phyloP scores from a whole-genome alignment of 352 stramenopile species.

The Pythium sukuiense region DNA sequence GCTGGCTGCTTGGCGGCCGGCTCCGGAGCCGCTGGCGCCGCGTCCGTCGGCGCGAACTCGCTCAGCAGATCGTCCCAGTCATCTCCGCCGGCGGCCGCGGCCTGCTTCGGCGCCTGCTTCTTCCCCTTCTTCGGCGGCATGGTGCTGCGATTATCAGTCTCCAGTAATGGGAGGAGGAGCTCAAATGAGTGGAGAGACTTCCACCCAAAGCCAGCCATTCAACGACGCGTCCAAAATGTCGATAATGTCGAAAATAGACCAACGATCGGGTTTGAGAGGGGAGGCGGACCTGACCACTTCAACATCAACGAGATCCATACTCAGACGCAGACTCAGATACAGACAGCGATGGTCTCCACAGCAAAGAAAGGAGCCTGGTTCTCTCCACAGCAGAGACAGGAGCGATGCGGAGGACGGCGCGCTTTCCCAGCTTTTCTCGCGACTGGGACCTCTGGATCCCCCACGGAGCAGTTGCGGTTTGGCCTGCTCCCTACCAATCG shows the following conservation, averaged over 20 bases:
- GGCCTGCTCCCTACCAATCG: neutral
- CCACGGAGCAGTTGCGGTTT: neutral
- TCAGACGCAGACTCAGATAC: neutral
- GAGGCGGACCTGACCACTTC: neutral
- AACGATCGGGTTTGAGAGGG: too few species aligned
- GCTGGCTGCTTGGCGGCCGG: constrained; percentile 10
- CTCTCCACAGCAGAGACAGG: too few species aligned
- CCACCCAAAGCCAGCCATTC: neutral
- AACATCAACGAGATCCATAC: neutral
- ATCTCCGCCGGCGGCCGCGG: constrained; percentile 36
- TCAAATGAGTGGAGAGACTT: constrained; percentile 7
- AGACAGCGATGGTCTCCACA: neutral
- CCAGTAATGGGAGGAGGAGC: neutral
- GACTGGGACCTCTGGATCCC: neutral
- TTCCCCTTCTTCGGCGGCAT: constrained; percentile 88
- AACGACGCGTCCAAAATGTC: neutral
- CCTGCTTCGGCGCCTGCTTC: constrained; percentile 48
- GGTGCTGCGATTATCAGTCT: constrained; percentile 4
- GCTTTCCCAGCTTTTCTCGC: neutral
- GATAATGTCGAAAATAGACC: constrained; percentile 14
- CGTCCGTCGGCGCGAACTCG: constrained; percentile 47
- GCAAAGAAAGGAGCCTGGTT: too few species aligned
- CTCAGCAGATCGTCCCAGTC: constrained; percentile 77
- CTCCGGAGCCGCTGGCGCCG: constrained; percentile 32
- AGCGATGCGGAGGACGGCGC: neutral